Evolutionary conservation across 352 stramenopile species (phyloP).

Genomic region (Globisporangium ultimum): DNA sequence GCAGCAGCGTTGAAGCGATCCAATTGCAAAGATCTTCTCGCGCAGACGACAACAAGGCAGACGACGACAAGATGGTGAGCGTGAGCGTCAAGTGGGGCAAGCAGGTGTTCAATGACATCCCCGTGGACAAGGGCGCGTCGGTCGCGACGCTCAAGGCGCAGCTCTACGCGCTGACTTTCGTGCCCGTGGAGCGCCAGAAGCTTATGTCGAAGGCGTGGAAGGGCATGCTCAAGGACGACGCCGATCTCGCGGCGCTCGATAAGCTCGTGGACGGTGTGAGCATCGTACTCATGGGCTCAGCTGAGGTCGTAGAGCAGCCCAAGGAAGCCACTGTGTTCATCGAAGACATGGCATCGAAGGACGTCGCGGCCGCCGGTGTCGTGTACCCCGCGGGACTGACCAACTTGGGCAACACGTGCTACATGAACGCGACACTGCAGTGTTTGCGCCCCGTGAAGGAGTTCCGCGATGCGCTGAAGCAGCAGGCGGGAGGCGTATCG

Average conservation of each 20-base stretch:
- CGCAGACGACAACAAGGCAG: neutral
- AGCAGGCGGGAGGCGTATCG: constrained; percentile 48
- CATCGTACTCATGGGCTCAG: constrained; percentile 94
- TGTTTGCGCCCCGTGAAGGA: constrained; percentile 91
- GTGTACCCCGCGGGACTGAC: constrained; percentile 89
- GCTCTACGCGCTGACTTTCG: constrained; percentile 77
- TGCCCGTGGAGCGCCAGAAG: constrained; percentile 85
- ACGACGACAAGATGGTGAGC: constrained; percentile 28
- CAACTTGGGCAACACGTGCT: constrained; percentile 92
- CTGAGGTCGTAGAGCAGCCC: constrained; percentile 88
- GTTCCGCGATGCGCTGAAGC: constrained; percentile 80
- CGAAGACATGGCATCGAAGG: constrained; percentile 81
- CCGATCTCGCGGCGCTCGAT: constrained; percentile 46
- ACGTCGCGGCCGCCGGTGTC: constrained; percentile 79
- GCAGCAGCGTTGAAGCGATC: constrained; percentile 10
- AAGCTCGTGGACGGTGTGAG: constrained; percentile 57
- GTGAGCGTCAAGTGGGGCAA: constrained; percentile 86
- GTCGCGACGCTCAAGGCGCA: constrained; percentile 79
- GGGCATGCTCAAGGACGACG: constrained; percentile 87
- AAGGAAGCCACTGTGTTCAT: constrained; percentile 80
- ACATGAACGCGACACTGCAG: constrained; percentile 94
- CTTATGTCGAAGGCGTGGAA: constrained; percentile 90
- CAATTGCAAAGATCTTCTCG: neutral
- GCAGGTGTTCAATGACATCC: constrained; percentile 67
- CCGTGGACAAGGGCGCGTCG: constrained; percentile 58